These are phyloP conservation scores for Dothidotthia symphoricarpi DNA, from an alignment of 2,329 filamentous ascomycete genomes.

Conservation along the genomic window DNA sequence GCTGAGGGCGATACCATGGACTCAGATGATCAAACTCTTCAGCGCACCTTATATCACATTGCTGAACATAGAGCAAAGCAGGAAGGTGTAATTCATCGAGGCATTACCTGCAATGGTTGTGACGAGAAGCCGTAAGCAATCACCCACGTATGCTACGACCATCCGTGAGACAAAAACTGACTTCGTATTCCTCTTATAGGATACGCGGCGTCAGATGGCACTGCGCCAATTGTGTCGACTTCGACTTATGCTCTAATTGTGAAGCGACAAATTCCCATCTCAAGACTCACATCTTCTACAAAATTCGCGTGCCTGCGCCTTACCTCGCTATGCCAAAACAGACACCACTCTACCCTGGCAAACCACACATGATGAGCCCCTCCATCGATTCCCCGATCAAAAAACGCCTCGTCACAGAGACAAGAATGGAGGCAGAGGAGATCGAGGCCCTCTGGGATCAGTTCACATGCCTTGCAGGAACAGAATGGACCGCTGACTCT, in stretches of 20 bases:
- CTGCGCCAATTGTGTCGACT: slow-evolving; percentile 94
- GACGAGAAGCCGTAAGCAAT: slow-evolving; percentile 63
- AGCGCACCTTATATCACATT: slow-evolving; percentile 84
- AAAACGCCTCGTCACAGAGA: slow-evolving; percentile 54
- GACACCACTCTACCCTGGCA: slow-evolving; percentile 48
- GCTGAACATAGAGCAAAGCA: slow-evolving; percentile 87
- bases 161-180: no score
- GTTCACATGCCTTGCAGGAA: slow-evolving; percentile 89
- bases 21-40: slow-evolving; percentile 70
- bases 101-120: slow-evolving; percentile 89
- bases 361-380: slow-evolving; percentile 68
- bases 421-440: slow-evolving; percentile 71
- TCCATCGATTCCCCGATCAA: slow-evolving; percentile 67
- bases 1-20: slow-evolving; percentile 44
- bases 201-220: slow-evolving; percentile 92
- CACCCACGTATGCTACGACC: no score
- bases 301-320: slow-evolving; percentile 85
- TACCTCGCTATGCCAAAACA: slow-evolving; percentile 75
- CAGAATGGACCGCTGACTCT: slow-evolving; percentile 78
- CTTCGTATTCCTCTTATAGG: no score
- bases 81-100: slow-evolving; percentile 77
- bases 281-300: slow-evolving; percentile 96
- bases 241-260: slow-evolving; percentile 91
- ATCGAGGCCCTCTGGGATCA: slow-evolving; percentile 95
- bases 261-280: slow-evolving; percentile 73